Conservation (phyloP, 768 basidiomycete species). For the Boletales sp. region DNA sequence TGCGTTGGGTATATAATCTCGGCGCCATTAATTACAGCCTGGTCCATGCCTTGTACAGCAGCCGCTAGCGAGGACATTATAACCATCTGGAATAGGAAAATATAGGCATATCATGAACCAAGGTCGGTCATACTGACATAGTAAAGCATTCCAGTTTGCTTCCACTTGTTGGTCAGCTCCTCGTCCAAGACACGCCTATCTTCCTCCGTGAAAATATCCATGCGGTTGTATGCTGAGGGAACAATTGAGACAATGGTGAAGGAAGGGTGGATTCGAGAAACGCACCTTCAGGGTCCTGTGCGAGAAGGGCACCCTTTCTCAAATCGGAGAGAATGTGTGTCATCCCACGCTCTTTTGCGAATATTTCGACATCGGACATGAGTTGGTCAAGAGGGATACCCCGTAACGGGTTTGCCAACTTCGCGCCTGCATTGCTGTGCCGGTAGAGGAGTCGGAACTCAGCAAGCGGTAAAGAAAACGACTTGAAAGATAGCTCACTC, state of each 20-base stretch:
- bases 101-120: background rate
- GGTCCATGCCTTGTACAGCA: slow-evolving; percentile 63
- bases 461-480: background rate
- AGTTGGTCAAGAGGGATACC: slow-evolving; percentile 62
- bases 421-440: slow-evolving; percentile 40
- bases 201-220: slow-evolving; percentile 40
- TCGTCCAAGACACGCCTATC: slow-evolving; percentile 41
- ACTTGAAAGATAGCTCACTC: slow-evolving; percentile 11
- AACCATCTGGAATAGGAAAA: slow-evolving; percentile 46
- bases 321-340: slow-evolving; percentile 46
- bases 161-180: slow-evolving; percentile 48
- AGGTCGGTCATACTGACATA: slow-evolving; percentile 26
- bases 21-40: slow-evolving; percentile 45
- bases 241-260: slow-evolving; percentile 31
- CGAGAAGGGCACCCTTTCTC: slow-evolving; percentile 69
- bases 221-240: slow-evolving; percentile 34
- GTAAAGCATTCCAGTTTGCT: slow-evolving; percentile 45
- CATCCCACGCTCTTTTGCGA: slow-evolving; percentile 42
- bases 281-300: slow-evolving; percentile 58
- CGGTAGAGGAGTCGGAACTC: background rate
- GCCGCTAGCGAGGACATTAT: slow-evolving; percentile 69
- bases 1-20: slow-evolving; percentile 47
- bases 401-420: slow-evolving; percentile 53
- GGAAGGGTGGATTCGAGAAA: slow-evolving; percentile 31
- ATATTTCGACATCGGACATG: slow-evolving; percentile 55